phyloP scores from a whole-genome alignment of 2,329 filamentous ascomycete genomes.

The Dactylella cylindrospora region DNA sequence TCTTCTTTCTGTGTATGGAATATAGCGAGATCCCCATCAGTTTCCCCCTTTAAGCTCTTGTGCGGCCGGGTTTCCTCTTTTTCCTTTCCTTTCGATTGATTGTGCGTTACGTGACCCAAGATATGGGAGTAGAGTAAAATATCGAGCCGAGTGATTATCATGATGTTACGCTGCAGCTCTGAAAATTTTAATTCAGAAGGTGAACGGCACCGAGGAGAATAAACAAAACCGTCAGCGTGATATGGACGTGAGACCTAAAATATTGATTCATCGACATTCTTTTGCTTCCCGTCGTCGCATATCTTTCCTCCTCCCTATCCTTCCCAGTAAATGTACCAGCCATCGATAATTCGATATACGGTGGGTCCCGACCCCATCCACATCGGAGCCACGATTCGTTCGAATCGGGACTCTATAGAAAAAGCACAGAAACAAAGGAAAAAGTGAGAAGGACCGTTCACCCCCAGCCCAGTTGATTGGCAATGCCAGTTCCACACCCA shows the following conservation, averaged over 20 bases:
- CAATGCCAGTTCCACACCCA: no score
- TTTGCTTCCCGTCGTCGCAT: no score
- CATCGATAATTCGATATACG: slow-evolving; percentile 18
- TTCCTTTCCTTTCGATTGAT: neutral
- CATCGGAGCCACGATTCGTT: no score
- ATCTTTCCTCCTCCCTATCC: no score
- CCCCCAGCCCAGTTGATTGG: slow-evolving; percentile 31
- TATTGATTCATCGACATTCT: slow-evolving; percentile 24
- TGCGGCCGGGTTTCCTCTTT: slow-evolving; percentile 1
- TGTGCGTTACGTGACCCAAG: slow-evolving; percentile 3
- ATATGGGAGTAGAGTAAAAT: slow-evolving; percentile 17
- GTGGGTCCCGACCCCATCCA: slow-evolving; percentile 24
- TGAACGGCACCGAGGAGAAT: no score
- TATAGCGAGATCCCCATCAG: slow-evolving; percentile 7
- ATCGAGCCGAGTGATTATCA: slow-evolving; percentile 32
- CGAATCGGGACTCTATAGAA: no score
- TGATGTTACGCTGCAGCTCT: slow-evolving; percentile 30
- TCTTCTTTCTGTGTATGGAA: neutral
- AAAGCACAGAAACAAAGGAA: no score
- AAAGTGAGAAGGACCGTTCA: no score
- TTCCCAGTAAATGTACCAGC: slow-evolving; percentile 16
- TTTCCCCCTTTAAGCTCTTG: slow-evolving; percentile 32
- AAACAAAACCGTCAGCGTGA: no score
- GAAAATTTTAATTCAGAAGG: neutral
- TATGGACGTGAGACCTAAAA: slow-evolving; percentile 12